A percentile compares a stretch with the other conserved stretches of the same genome.
These are phyloP conservation scores for Tinospora cordifolia DNA, from an alignment of 164 flowering plant genomes.

Conservation along the genomic window DNA sequence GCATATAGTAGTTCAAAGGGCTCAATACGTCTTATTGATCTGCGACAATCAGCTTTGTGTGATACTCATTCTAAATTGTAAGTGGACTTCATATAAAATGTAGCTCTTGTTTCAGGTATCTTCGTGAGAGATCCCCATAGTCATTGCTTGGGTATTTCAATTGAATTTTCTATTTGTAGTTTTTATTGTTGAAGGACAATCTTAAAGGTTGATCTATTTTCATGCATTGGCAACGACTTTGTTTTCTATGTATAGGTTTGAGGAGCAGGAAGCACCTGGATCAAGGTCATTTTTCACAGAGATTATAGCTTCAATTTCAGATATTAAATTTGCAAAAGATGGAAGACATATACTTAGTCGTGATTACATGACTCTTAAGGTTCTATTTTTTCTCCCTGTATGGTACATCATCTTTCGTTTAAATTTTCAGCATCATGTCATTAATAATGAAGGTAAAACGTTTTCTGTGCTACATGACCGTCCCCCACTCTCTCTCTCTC, in stretches of 20 bases:
- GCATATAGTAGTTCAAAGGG: constrained; percentile 99
- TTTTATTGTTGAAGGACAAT: neutral
- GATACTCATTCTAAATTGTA: constrained; percentile 90
- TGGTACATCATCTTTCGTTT: neutral
- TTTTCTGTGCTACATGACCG: too few relatives aligned
- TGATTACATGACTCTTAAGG: constrained; percentile 97
- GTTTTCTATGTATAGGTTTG: constrained; percentile 49
- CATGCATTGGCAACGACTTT: neutral
- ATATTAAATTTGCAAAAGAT: constrained; percentile 79
- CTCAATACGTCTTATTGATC: constrained; percentile 88
- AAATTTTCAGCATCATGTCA: neutral
- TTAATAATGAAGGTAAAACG: too few relatives aligned
- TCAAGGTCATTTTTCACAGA: constrained; percentile 93
- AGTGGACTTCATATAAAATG: constrained; percentile 22
- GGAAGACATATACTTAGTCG: constrained; percentile 90
- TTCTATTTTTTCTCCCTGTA: constrained; percentile 10
- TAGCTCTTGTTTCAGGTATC: neutral
- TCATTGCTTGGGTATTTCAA: neutral
- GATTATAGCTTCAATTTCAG: constrained; percentile 92
- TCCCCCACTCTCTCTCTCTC: too few relatives aligned
- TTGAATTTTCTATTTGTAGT: neutral
- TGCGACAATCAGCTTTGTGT: constrained; percentile 93
- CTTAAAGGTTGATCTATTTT: neutral
- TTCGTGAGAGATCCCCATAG: neutral
- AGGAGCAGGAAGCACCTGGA: constrained; percentile 86